Base-by-base conservation (phyloP, 805 yeast genomes). In the Zygotorulaspora danielsina region DNA sequence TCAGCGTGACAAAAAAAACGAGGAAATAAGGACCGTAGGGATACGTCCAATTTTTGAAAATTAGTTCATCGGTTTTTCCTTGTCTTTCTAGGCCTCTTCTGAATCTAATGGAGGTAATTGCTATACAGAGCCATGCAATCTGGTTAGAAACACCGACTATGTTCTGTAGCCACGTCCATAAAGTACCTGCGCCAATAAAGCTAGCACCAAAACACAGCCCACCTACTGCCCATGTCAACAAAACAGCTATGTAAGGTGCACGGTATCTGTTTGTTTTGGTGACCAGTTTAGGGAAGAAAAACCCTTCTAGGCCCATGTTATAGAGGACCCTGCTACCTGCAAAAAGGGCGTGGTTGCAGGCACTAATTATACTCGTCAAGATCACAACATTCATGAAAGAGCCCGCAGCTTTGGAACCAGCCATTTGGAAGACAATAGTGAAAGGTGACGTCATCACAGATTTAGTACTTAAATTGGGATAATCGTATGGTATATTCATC, bases 151-250 rank as follows among this genome's bases (percentile, higher is more conserved):
- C 73, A 50, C 76, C 78, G 38, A 73, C 77, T 38, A 72, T 65
- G 40, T 69, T 62, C 59, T 72, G 78, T 40, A 73, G 57, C 77
- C 78, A 73, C 11, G 65, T 46, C 78, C 78, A 74, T 27, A 74
- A 58, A n/a, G 64, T 61, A 31, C 78, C 78, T 1, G 76, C 71
- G 16, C 75, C 75, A 40, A 73, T 67, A 48, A 73, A 73, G 1
- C 79, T 74, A 3, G 80, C 71, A 2, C 78, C 83, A 50, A 78
- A 78, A 53, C 80, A 76, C 32, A 76, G 60, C 0, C 79, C 81
- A 30, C 81, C 76, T 21, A 70, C 63, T 3, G 70, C 51, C 73
- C 78, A 75, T 18, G 82, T 76, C 20, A 67, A 51, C 2, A 65
- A 32, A 1, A 73, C 76, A 0, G 76, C 73, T 13, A 73, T 72